Evolutionary conservation across 371 early-diverging fungal species (phyloP).

Genomic region (Mucor sp.): DNA sequence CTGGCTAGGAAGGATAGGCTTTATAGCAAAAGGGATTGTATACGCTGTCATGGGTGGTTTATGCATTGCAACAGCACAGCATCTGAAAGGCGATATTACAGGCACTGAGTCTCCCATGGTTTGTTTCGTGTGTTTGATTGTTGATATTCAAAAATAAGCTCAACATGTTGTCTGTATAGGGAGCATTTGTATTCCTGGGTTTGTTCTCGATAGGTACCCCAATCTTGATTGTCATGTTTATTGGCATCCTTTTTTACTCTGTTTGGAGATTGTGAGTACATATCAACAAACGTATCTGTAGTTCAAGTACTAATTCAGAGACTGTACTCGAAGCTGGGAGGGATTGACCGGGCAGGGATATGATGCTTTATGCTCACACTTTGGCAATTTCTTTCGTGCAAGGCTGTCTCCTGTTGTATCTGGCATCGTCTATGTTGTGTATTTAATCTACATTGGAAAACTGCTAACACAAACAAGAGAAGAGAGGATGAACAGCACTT

Average conservation of each 20-base stretch:
- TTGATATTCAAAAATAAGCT: neutral
- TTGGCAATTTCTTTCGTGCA: slow-evolving; percentile 30
- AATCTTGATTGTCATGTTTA: slow-evolving; percentile 22
- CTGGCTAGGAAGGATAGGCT: slow-evolving; percentile 29
- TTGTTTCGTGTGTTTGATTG: neutral
- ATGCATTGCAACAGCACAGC: slow-evolving; percentile 21
- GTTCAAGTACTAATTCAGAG: no score
- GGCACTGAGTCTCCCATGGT: slow-evolving; percentile 25
- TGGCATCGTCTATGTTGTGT: slow-evolving; percentile 26
- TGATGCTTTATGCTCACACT: slow-evolving; percentile 13
- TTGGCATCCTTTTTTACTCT: slow-evolving; percentile 13
- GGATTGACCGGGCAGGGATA: slow-evolving; percentile 28
- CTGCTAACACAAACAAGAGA: slow-evolving; percentile 7
- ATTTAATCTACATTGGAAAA: slow-evolving; percentile 22
- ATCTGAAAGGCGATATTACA: slow-evolving; percentile 18
- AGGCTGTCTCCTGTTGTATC: slow-evolving; percentile 30
- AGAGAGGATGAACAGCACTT: slow-evolving; percentile 6
- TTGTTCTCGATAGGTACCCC: slow-evolving; percentile 20
- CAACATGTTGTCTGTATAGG: slow-evolving; percentile 8
- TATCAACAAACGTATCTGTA: no score
- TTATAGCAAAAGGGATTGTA: slow-evolving; percentile 31
- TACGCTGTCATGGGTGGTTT: slow-evolving; percentile 34
- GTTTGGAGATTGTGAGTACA: slow-evolving; percentile 4
- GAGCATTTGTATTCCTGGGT: slow-evolving; percentile 28
- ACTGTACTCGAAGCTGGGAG: slow-evolving; percentile 20